Conservation (phyloP, 306 rosid species). For the Fragaria nilgerrensis region DNA sequence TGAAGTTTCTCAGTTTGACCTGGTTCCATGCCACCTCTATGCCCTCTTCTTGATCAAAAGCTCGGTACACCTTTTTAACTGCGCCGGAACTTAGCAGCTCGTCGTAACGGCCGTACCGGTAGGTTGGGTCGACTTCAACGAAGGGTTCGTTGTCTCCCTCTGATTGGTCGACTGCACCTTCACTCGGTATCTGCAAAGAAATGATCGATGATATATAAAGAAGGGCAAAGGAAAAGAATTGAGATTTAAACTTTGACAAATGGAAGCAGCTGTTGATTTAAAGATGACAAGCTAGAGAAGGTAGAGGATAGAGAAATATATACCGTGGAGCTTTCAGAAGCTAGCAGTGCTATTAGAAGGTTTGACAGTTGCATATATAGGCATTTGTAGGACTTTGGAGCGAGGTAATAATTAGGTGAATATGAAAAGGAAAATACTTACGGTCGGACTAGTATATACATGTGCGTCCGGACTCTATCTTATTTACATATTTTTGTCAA, state of each 20-base stretch:
- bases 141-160: conserved; percentile 71
- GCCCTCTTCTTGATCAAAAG: conserved; percentile 89
- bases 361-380: not conserved
- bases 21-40: conserved; percentile 97
- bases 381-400: not conserved
- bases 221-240: too few species aligned
- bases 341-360: not conserved
- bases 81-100: conserved; percentile 80
- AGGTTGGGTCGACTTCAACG: conserved; percentile 59
- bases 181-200: too few species aligned
- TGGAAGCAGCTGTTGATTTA: too few species aligned
- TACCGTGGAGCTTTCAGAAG: not conserved
- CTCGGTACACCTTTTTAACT: conserved; percentile 85
- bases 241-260: too few species aligned
- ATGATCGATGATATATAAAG: too few species aligned
- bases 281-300: too few species aligned
- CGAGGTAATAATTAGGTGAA: too few species aligned
- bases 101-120: conserved; percentile 68
- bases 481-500: too few species aligned
- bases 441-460: too few species aligned
- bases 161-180: not conserved
- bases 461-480: too few species aligned
- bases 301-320: not conserved
- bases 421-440: too few species aligned
- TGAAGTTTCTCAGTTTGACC: conserved; percentile 70